Evolutionary conservation across 371 early-diverging fungal species (phyloP), one percentile per base, ranked within the genome.

Genomic region (Lichtheimia ornata): DNA sequence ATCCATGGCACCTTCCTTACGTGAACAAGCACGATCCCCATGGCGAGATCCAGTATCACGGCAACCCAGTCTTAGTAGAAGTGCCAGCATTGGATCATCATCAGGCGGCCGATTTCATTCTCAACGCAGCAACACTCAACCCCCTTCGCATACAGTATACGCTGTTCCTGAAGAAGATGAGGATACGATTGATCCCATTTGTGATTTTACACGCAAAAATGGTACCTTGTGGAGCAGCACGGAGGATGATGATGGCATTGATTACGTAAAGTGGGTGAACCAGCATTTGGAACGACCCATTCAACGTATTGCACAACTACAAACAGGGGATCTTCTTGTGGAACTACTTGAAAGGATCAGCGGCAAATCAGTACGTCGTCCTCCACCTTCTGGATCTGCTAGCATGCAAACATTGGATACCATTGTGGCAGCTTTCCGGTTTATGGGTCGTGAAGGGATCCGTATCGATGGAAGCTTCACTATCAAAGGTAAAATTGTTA

Each of bases 361-460:
- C 7, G 78, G 77, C 18, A 81, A 85, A 53, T 64, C 69, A 4
- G 77, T 86, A 22, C 66, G 79, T 56, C 58, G 69, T 24, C 69
- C 70, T 4, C 25, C 52, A 20, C 61, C 58, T 47, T 25, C 54
- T 28, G 17, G 50, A 28, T 50, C 67, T 18, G 14, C 54, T 25
- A 59, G 63, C 56, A 74, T 61, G 62, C 53, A 51, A 30, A 78
- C 73, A 75, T 70, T 86, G 52, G 87, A 87, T 59, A 79, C 76
- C 50, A 69, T 85, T n/a, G 71, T 83, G 56, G 70, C 83, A 7
- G 85, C 76, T n/a, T 84, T 84, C 72, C 77, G 84, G 53, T 87
- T 84, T 56, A 83, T 87, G 84, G 81, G 75, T n/a, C 68, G 76
- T 1, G 84, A 83, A 52, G 84, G 85, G 0, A 69, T 87, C 44